These are phyloP conservation scores for Taphrina populina DNA, from an alignment of 1,139 yeast species.

Conservation along the genomic window DNA sequence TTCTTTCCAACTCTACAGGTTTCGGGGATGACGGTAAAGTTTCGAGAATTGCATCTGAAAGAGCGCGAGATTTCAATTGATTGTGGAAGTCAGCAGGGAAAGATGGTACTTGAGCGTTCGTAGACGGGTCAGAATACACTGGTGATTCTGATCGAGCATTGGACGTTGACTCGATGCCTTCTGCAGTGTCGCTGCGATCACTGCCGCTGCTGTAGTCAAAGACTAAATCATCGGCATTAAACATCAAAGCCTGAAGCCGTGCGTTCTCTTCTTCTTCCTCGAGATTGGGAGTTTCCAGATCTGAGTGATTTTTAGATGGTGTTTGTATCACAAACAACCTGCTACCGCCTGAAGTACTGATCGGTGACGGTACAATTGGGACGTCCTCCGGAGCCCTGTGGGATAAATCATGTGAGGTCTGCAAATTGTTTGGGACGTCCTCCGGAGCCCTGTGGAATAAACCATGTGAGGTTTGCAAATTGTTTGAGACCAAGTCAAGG, in stretches of 20 bases:
- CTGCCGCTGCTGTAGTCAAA: not conserved
- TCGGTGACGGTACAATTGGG: too few species aligned
- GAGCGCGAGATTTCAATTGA: conserved; percentile 7
- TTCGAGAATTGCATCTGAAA: conserved; percentile 13
- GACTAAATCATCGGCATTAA: conserved; percentile 4
- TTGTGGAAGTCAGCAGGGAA: conserved; percentile 3
- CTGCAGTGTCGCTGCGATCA: not conserved
- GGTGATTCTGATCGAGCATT: not conserved
- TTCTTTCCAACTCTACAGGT: not conserved
- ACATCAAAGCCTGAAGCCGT: conserved; percentile 13
- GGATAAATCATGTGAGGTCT: too few species aligned
- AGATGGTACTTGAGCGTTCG: not conserved
- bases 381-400: too few species aligned
- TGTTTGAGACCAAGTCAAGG: too few species aligned
- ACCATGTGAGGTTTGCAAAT: too few species aligned
- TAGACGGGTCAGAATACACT: not conserved
- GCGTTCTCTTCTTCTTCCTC: conserved; percentile 4
- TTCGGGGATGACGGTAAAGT: not conserved
- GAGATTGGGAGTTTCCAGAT: too few species aligned
- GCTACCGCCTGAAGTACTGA: too few species aligned
- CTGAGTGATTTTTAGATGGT: too few species aligned
- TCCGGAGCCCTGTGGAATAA: too few species aligned
- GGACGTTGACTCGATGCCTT: too few species aligned
- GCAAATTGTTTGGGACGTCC: too few species aligned
- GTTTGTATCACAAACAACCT: too few species aligned